Base-by-base conservation (phyloP, 2,329 filamentous ascomycete genomes). In the Beauveria sp. region DNA sequence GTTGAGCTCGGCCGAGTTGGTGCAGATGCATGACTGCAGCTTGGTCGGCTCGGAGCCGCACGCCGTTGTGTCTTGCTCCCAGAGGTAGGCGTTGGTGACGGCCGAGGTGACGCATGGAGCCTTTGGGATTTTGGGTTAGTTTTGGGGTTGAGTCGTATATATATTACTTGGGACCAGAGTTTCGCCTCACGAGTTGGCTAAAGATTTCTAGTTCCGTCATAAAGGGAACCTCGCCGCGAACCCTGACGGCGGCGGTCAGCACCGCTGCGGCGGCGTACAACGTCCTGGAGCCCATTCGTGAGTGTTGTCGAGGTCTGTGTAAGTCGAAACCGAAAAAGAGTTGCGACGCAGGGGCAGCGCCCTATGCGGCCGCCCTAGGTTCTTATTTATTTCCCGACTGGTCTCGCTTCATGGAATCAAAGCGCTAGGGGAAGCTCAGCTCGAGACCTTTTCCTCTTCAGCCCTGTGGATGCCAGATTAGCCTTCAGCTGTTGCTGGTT, bases 21-120 rank as follows among this genome's bases (percentile, higher is more conserved):
- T 75, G 69, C 78, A 81, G n/a, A 80, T 71, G 61, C 79, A 81
- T 5, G 74, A 75, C 65, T 79, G 77, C 8, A 81, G 70, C 7
- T 71, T 74, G 8, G 74, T 72, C 16, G 73, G 74, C 18, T 74
- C 67, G 6, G 76, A 74, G 63, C 78, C 80, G 57, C 69, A 70
- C 8, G 55, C 56, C 4, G 61, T 56, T 16, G 70, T 66, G 34
- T 70, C 63, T 2, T 78, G 80, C 63, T 75, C 72, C 24, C 65
- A 58, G 65, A 74, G 70, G 63, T 81, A 67, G 49, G 75, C 72
- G 50, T 74, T 71, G 7, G 69, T 72, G 34, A 81, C 52, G 6
- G 77, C 79, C 1, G 66, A 68, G 58, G 74, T 71, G 5, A 74
- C 79, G 63, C 79, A 81, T 38, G 76, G 76, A 51, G 77, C 78